A percentile compares a stretch with the other conserved stretches of the same genome.
phyloP scores from a whole-genome alignment of 176 grass and related monocot species.

The Saccharum officinarum region DNA sequence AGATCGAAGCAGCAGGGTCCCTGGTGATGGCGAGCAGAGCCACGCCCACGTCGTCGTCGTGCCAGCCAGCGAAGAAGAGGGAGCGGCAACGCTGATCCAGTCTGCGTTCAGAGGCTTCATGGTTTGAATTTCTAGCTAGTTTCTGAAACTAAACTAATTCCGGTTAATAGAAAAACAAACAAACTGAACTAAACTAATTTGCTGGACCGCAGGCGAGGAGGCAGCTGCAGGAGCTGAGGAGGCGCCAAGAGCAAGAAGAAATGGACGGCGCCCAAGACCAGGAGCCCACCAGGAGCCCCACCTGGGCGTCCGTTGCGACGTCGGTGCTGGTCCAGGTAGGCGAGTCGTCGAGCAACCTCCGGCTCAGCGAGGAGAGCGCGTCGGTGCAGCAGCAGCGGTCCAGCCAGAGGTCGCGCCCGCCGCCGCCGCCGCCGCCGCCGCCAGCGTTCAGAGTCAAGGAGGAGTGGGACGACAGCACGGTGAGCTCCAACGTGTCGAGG shows the following conservation, averaged over 20 bases:
- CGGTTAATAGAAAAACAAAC: neutral
- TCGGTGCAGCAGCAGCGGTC: slow-evolving; percentile 53
- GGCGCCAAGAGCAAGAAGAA: slow-evolving; percentile 4
- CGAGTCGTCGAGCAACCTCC: slow-evolving; percentile 59
- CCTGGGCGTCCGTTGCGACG: slow-evolving; percentile 45
- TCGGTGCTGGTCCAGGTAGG: slow-evolving; percentile 80
- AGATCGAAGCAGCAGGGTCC: neutral
- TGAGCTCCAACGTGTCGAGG: slow-evolving; percentile 78
- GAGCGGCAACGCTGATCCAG: slow-evolving; percentile 64
- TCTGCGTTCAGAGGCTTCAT: slow-evolving; percentile 65
- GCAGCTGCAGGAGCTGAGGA: slow-evolving; percentile 32
- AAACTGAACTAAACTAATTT: neutral
- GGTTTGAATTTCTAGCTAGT: slow-evolving; percentile 36
- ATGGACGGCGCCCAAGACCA: neutral
- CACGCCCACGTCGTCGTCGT: neutral
- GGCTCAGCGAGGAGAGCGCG: slow-evolving; percentile 50
- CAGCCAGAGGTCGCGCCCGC: slow-evolving; percentile 23
- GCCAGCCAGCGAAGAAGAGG: slow-evolving; percentile 1
- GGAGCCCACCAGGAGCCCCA: slow-evolving; percentile 41
- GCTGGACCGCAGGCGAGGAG: slow-evolving; percentile 46
- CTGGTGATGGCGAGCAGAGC: neutral
- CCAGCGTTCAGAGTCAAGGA: slow-evolving; percentile 72
- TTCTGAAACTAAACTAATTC: neutral
- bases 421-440: neutral
- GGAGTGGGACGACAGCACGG: slow-evolving; percentile 98